Evolutionary conservation across 495 filamentous ascomycete species (phyloP).

Genomic region (Aspergillus conjunctus): DNA sequence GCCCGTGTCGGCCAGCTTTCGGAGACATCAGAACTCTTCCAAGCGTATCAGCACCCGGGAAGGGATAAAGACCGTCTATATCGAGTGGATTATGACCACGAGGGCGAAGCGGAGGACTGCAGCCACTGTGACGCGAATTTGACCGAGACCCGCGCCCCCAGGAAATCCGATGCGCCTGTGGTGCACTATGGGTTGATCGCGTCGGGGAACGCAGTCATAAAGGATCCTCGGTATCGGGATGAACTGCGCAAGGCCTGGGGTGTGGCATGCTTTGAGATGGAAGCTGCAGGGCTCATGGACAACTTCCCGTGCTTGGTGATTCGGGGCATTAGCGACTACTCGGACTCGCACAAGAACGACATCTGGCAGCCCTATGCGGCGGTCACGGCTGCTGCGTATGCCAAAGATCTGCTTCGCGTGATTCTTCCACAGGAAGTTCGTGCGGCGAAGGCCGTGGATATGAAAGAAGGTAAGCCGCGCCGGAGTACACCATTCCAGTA

Average conservation of each 20-base stretch:
- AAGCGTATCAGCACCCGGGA: conserved; percentile 6
- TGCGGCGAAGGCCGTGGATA: conserved; percentile 9
- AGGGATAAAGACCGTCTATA: conserved; percentile 9
- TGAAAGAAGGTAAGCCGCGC: conserved; percentile 8
- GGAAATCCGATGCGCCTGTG: conserved; percentile 4
- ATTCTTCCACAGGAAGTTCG: conserved; percentile 7
- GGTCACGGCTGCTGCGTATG: background rate
- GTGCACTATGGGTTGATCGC: conserved; percentile 6
- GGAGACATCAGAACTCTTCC: background rate
- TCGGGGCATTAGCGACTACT: background rate
- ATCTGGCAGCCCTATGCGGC: background rate
- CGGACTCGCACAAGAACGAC: conserved; percentile 3
- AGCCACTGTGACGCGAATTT: background rate
- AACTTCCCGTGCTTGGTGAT: background rate
- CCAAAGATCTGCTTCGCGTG: conserved; percentile 11
- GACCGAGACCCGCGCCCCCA: conserved; percentile 1
- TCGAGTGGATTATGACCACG: conserved; percentile 5
- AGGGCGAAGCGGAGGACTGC: conserved; percentile 9
- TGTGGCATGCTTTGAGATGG: conserved; percentile 1
- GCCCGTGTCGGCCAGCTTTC: conserved; percentile 7
- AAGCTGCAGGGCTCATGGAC: conserved; percentile 3
- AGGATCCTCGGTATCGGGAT: background rate
- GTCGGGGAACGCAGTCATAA: background rate
- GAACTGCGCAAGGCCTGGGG: background rate
- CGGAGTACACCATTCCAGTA: no score